Percentiles rank a stretch among this genome's conserved stretches.
Evolutionary conservation across 2,329 filamentous ascomycete species (phyloP).

Genomic region (Periconia sp.): DNA sequence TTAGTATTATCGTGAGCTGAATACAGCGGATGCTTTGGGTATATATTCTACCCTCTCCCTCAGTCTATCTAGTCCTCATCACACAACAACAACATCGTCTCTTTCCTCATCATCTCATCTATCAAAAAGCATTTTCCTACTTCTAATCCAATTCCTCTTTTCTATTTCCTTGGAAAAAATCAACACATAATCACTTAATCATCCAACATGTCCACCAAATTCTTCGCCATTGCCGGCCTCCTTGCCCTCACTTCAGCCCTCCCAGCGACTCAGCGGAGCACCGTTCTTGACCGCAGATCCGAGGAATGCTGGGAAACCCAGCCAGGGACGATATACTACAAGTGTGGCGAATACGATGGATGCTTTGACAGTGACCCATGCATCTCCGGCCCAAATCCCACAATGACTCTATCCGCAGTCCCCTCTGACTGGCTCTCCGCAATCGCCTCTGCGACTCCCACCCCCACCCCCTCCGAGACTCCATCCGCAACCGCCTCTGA

Average conservation of each 20-base stretch:
- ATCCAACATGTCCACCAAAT: conserved; percentile 4
- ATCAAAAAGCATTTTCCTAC: no score
- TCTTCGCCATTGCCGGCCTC: conserved; percentile 2
- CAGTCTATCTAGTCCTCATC: no score
- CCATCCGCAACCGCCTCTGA: neutral
- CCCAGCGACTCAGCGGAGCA: neutral
- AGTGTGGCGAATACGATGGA: neutral
- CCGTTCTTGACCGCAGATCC: neutral
- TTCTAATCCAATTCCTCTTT: no score
- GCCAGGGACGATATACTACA: neutral
- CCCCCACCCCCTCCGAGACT: neutral
- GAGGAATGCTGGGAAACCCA: neutral
- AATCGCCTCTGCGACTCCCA: neutral
- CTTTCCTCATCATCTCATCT: no score
- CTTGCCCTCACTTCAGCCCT: conserved; percentile 2
- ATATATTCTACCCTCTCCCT: no score
- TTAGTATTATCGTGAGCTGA: no score
- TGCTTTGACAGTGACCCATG: neutral
- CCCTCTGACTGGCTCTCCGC: neutral
- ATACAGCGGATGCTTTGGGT: no score
- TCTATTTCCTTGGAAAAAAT: no score
- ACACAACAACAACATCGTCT: no score
- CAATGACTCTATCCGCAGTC: neutral
- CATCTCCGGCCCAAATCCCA: neutral
- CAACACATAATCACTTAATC: no score